Percentiles rank a stretch among this genome's conserved stretches.
phyloP scores from a whole-genome alignment of 192 early-diverging fungal genomes.

The Dispira simplex region DNA sequence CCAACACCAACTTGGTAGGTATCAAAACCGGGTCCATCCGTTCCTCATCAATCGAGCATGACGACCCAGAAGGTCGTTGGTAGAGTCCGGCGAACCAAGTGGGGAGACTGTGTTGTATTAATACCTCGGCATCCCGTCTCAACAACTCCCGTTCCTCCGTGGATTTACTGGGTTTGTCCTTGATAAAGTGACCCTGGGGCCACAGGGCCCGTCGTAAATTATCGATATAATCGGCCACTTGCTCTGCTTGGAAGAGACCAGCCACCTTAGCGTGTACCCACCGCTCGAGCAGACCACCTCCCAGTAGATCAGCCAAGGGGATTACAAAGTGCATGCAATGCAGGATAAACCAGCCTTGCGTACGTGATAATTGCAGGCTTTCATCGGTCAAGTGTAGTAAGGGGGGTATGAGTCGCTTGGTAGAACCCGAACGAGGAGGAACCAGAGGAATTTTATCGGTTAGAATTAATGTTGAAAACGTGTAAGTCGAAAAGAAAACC shows the following conservation, averaged over 20 bases:
- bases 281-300: neutral
- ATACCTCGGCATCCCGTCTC: neutral
- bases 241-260: neutral
- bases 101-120: neutral
- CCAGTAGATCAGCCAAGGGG: neutral
- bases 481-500: neutral
- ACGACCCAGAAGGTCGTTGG: neutral
- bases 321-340: neutral
- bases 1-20: neutral
- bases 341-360: neutral
- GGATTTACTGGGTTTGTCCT: neutral
- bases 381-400: neutral
- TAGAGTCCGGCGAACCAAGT: neutral
- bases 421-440: neutral
- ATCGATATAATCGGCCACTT: neutral
- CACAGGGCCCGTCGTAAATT: neutral
- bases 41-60: neutral
- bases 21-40: neutral
- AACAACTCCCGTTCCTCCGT: neutral
- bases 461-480: neutral
- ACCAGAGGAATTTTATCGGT: neutral
- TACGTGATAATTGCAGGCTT: slow-evolving; percentile 2
- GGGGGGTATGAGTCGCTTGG: neutral
- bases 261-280: neutral
- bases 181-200: slow-evolving; percentile 5